phyloP scores from a whole-genome alignment of 208 protist species.

The Baffinella frigidus region DNA sequence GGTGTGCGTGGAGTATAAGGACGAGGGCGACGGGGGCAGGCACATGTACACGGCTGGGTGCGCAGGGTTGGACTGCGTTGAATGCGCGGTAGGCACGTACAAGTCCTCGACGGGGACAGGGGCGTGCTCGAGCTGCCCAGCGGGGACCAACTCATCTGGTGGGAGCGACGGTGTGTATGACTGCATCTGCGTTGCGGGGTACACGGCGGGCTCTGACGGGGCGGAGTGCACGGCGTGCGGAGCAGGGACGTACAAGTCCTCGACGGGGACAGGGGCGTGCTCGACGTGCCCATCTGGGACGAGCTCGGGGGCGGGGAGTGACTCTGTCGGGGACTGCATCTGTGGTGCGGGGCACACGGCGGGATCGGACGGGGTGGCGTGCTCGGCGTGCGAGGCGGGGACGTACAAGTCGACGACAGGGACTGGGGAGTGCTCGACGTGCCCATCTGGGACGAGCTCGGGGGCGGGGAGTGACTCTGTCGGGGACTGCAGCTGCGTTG shows the following conservation, averaged over 20 bases:
- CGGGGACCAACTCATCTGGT: not conserved
- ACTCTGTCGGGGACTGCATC: not conserved
- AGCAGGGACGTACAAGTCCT: not conserved
- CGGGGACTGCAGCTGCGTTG: not conserved
- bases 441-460: not conserved
- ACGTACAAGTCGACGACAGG: not conserved
- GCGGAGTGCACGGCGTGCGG: not conserved
- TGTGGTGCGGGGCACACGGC: not conserved
- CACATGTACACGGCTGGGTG: too few relatives aligned
- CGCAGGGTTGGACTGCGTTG: not conserved
- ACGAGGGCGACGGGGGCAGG: too few relatives aligned
- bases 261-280: not conserved
- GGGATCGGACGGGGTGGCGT: not conserved
- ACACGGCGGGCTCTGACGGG: not conserved
- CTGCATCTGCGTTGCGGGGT: conserved; percentile 13
- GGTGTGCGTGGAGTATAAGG: too few relatives aligned
- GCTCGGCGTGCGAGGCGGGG: not conserved
- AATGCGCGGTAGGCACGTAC: not conserved
- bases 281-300: not conserved
- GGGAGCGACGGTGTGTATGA: not conserved
- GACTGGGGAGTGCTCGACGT: not conserved
- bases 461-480: too few relatives aligned
- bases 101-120: not conserved
- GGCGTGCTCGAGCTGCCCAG: not conserved
- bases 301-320: not conserved